A percentile compares a stretch with the other conserved stretches of the same genome.
These are phyloP conservation scores for Xylariaceae sp. DNA, from an alignment of 2,329 filamentous ascomycete species.

Conservation along the genomic window DNA sequence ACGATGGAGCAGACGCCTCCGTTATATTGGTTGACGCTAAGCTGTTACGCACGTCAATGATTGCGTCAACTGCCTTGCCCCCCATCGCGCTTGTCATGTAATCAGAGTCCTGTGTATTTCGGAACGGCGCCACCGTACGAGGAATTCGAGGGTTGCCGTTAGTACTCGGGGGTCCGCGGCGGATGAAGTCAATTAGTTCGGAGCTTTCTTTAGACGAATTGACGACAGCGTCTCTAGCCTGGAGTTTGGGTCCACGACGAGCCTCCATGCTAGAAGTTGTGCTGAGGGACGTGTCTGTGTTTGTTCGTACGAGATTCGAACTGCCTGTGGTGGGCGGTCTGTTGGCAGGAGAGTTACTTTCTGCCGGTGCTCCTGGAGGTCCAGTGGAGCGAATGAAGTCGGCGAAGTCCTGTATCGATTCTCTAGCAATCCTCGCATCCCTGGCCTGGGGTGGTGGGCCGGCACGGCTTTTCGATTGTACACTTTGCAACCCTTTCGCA, in stretches of 20 bases:
- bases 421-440: conserved; percentile 65
- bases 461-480: conserved; percentile 32
- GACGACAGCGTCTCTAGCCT: conserved; percentile 66
- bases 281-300: conserved; percentile 28
- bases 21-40: conserved; percentile 53
- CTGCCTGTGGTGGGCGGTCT: conserved; percentile 27
- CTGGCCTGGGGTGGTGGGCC: conserved; percentile 47
- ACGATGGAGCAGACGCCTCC: conserved; percentile 57
- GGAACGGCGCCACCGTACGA: conserved; percentile 77
- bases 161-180: conserved; percentile 67
- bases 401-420: conserved; percentile 76
- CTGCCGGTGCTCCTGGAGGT: conserved; percentile 43
- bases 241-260: conserved; percentile 47
- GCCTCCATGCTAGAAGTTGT: conserved; percentile 36
- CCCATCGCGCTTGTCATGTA: conserved; percentile 54
- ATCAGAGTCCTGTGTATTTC: conserved; percentile 80
- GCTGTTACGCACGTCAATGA: conserved; percentile 51
- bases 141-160: conserved; percentile 65
- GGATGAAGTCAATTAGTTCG: conserved; percentile 93
- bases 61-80: conserved; percentile 53
- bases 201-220: conserved; percentile 63
- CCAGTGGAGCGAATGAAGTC: conserved; percentile 86
- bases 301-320: conserved; percentile 29
- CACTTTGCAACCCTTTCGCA: conserved; percentile 31
- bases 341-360: conserved; percentile 22